These are phyloP conservation scores for Flaveria linearis DNA, from an alignment of 129 eudicot species.

Conservation along the genomic window DNA sequence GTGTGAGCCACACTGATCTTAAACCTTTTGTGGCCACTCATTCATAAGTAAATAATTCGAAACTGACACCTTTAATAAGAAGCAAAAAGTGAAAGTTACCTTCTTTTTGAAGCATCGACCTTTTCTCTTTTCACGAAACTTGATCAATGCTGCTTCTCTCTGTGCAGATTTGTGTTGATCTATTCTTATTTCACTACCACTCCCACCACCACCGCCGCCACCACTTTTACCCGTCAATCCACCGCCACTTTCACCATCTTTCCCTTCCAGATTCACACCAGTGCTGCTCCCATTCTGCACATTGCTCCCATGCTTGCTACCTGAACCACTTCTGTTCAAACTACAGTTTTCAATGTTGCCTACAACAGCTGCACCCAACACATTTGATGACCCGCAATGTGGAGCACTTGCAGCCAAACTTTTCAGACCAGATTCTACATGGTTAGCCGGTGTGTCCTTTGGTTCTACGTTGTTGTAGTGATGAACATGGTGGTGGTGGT, in stretches of 20 bases:
- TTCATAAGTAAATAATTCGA: background rate
- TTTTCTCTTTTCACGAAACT: slow-evolving; percentile 67
- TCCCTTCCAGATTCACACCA: slow-evolving; percentile 41
- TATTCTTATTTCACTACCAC: slow-evolving; percentile 23
- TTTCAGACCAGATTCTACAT: slow-evolving; percentile 35
- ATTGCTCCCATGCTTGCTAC: slow-evolving; percentile 66
- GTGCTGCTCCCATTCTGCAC: slow-evolving; percentile 57
- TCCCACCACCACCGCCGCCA: slow-evolving; percentile 39
- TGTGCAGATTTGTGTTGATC: slow-evolving; percentile 38
- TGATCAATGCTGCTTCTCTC: slow-evolving; percentile 59
- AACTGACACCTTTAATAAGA: background rate
- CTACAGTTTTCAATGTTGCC: slow-evolving; percentile 38
- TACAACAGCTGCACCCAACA: slow-evolving; percentile 41
- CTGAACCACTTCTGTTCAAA: slow-evolving; percentile 55
- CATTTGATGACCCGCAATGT: slow-evolving; percentile 48
- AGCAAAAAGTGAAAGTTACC: slow-evolving; percentile 38
- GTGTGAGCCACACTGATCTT: no score
- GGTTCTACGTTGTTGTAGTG: slow-evolving; percentile 47
- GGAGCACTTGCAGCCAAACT: slow-evolving; percentile 42
- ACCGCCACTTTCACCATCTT: slow-evolving; percentile 45
- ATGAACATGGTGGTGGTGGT: slow-evolving; percentile 59
- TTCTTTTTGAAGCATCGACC: slow-evolving; percentile 62
- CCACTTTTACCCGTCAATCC: slow-evolving; percentile 43
- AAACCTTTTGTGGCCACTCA: background rate
- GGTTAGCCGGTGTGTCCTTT: slow-evolving; percentile 28